Evolutionary conservation across 2,329 filamentous ascomycete species (phyloP).

Genomic region (Orbilia quercus): DNA sequence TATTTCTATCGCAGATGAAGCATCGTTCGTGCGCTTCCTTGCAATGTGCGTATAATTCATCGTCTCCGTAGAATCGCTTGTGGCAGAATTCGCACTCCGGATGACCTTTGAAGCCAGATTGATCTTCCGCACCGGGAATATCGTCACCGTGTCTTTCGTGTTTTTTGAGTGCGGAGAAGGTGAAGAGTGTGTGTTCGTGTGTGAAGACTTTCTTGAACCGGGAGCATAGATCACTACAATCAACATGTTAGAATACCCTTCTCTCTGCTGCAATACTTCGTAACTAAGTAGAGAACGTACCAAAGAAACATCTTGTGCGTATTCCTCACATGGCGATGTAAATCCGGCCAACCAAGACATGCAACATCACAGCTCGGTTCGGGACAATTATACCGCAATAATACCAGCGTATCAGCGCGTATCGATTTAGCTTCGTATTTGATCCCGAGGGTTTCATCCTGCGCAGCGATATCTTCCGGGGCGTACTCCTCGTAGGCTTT

Average conservation of each 20-base stretch:
- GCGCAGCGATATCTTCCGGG: conserved; percentile 76
- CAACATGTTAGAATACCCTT: too few species aligned
- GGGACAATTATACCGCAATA: conserved; percentile 94
- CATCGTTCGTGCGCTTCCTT: conserved; percentile 93
- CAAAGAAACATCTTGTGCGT: conserved; percentile 82
- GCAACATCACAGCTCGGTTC: conserved; percentile 85
- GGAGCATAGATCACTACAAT: conserved; percentile 80
- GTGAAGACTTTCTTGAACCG: conserved; percentile 98
- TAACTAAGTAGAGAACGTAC: conserved; percentile 63
- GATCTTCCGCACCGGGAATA: conserved; percentile 85
- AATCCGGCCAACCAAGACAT: conserved; percentile 81
- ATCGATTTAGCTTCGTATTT: conserved; percentile 90
- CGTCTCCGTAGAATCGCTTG: conserved; percentile 91
- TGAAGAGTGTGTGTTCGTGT: conserved; percentile 95
- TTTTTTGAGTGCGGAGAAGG: conserved; percentile 79
- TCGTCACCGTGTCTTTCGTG: conserved; percentile 94
- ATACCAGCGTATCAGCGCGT: conserved; percentile 85
- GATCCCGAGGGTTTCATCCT: conserved; percentile 88
- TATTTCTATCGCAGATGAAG: conserved; percentile 84
- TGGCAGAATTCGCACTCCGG: conserved; percentile 93
- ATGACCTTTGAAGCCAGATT: conserved; percentile 96
- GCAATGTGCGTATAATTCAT: conserved; percentile 94
- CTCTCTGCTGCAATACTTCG: conserved; percentile 7
- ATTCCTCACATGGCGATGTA: conserved; percentile 82
- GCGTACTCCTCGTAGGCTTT: conserved; percentile 89